Percentiles rank a stretch among this genome's conserved stretches.
Conservation (phyloP, 208 protist genomes). For the Leishmania tarentolae region DNA sequence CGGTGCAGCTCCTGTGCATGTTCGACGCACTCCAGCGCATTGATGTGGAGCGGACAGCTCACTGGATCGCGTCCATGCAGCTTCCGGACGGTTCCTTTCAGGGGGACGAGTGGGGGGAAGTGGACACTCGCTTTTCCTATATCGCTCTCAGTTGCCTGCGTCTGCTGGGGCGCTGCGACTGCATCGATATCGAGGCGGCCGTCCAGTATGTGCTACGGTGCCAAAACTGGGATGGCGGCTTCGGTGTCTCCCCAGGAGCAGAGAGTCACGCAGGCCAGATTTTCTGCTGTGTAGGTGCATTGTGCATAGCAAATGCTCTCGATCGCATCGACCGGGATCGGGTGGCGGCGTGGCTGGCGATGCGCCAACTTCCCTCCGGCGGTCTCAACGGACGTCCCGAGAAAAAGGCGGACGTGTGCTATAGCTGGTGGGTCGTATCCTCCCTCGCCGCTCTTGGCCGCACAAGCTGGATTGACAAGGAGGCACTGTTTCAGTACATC, state of each 20-base stretch:
- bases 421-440: constrained; percentile 99
- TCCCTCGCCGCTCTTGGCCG: constrained; percentile 93
- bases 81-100: constrained; percentile 97
- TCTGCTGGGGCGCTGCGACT: constrained; percentile 84
- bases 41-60: constrained; percentile 68
- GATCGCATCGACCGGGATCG: constrained; percentile 92
- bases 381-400: constrained; percentile 99
- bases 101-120: constrained; percentile 99
- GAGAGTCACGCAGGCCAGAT: constrained; percentile 98
- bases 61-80: constrained; percentile 92
- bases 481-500: constrained; percentile 95
- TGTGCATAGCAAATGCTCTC: constrained; percentile 94
- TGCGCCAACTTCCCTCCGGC: constrained; percentile 97
- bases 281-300: constrained; percentile 97
- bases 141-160: constrained; percentile 95
- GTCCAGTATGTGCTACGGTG: constrained; percentile 93
- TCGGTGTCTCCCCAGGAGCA: constrained; percentile 93
- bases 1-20: constrained; percentile 95
- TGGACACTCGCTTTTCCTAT: constrained; percentile 99
- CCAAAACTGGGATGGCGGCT: constrained; percentile 99
- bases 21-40: constrained; percentile 71
- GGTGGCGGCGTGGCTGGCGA: constrained; percentile 98
- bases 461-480: constrained; percentile 95
- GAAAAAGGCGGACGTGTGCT: constrained; percentile 99
- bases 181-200: constrained; percentile 89